phyloP scores from a whole-genome alignment of 1,284 basidiomycete species.

The Leucoagaricus sp. region DNA sequence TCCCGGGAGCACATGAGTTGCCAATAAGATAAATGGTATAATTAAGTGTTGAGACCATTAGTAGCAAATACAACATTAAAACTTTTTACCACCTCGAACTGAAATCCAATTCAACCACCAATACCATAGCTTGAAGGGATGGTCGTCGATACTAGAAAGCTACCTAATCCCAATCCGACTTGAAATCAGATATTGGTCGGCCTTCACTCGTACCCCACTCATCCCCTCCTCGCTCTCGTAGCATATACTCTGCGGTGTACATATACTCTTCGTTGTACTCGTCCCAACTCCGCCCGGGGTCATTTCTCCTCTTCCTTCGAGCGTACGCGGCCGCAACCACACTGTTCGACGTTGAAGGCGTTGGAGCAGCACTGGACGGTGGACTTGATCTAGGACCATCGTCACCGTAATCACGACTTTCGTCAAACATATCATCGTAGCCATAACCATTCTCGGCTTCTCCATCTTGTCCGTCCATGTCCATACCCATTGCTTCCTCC shows the following conservation, averaged over 20 bases:
- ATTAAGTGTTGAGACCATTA: conserved; percentile 2
- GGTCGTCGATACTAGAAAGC: no score
- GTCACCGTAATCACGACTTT: conserved; percentile 20
- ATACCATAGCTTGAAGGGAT: no score
- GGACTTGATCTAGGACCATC: not conserved
- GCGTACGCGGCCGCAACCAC: not conserved
- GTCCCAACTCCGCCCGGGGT: no score
- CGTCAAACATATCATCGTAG: conserved; percentile 26
- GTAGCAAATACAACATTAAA: not conserved
- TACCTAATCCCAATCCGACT: no score
- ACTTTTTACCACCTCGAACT: not conserved
- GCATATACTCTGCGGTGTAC: no score
- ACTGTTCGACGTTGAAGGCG: not conserved
- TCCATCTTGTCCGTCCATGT: conserved; percentile 36
- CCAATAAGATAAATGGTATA: conserved; percentile 12
- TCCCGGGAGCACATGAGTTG: not conserved
- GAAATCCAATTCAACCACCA: no score
- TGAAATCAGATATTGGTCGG: no score
- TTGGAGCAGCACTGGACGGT: not conserved
- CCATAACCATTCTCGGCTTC: conserved; percentile 18
- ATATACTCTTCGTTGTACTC: no score
- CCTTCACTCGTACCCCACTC: no score
- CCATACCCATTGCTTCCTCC: conserved; percentile 57
- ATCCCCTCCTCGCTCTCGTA: no score
- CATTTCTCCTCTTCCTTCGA: not conserved